phyloP scores from a whole-genome alignment of 2,329 filamentous ascomycete genomes.

The Mariannaea elegans region DNA sequence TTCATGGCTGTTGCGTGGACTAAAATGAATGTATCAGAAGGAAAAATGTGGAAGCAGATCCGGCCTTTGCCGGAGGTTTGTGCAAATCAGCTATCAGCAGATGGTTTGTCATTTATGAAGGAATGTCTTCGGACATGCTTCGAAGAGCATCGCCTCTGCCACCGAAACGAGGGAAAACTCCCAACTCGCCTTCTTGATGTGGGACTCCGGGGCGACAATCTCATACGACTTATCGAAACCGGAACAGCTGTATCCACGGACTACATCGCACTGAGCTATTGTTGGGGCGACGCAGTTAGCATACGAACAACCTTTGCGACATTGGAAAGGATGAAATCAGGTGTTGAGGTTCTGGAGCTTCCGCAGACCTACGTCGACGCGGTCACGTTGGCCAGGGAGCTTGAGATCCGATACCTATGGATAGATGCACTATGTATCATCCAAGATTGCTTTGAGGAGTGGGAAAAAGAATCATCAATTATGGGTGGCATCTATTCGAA shows the following conservation, averaged over 20 bases:
- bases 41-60: conserved; percentile 15
- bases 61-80: conserved; percentile 26
- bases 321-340: conserved; percentile 15
- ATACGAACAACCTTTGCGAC: conserved; percentile 15
- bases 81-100: conserved; percentile 19
- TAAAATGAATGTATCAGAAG: conserved; percentile 9
- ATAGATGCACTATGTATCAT: conserved; percentile 19
- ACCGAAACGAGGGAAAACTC: background rate
- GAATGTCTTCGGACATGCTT: conserved; percentile 20
- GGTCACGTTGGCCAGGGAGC: background rate
- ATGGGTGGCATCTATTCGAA: conserved; percentile 31
- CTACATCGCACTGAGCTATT: conserved; percentile 35
- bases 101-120: conserved; percentile 20
- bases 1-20: fast-evolving
- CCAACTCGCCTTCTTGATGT: conserved; percentile 29
- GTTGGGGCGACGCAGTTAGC: conserved; percentile 21
- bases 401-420: conserved; percentile 15
- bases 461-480: conserved; percentile 24
- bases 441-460: conserved; percentile 12
- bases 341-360: conserved; percentile 6
- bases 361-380: conserved; percentile 24
- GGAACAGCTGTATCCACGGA: background rate
- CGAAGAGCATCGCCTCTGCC: conserved; percentile 14
- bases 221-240: conserved; percentile 14
- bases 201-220: background rate